phyloP scores from a whole-genome alignment of 164 flowering plant genomes.

The Sextonia rubra region DNA sequence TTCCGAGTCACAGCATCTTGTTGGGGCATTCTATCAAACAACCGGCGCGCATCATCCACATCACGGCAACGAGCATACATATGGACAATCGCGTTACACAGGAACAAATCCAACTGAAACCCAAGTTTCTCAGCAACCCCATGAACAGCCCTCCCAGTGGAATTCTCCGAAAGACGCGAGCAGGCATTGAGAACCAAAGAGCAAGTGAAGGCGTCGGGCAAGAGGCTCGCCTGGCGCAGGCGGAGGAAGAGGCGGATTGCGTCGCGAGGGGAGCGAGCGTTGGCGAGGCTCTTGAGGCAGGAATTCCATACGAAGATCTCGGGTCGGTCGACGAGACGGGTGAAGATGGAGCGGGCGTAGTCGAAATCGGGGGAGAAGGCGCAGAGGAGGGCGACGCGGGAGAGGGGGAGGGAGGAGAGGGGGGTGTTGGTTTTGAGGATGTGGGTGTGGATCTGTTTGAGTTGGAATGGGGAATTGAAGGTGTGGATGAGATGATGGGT shows the following conservation, averaged over 20 bases:
- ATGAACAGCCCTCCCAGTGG: conserved; percentile 47
- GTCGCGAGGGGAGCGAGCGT: conserved; percentile 37
- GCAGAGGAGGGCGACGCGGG: conserved; percentile 44
- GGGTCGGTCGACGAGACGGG: conserved; percentile 12
- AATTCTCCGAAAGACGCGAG: conserved; percentile 23
- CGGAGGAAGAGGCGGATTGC: conserved; percentile 42
- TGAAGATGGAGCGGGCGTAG: conserved; percentile 43
- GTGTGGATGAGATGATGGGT: conserved; percentile 19
- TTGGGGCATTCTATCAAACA: conserved; percentile 54
- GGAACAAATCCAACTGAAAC: conserved; percentile 42
- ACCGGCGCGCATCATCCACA: conserved; percentile 27
- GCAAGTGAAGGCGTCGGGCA: conserved; percentile 49
- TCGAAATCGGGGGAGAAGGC: conserved; percentile 37
- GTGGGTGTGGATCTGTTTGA: conserved; percentile 55
- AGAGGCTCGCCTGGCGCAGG: conserved; percentile 27
- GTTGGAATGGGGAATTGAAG: conserved; percentile 51
- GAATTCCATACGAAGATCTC: conserved; percentile 47
- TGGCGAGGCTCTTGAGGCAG: conserved; percentile 46
- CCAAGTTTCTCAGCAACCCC: conserved; percentile 57
- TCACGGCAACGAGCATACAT: conserved; percentile 49
- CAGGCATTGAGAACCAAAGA: conserved; percentile 70
- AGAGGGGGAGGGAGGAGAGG: conserved; percentile 41
- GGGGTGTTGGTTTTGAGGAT: conserved; percentile 45
- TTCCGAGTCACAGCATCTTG: conserved; percentile 69
- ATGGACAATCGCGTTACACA: conserved; percentile 47